Evolutionary conservation across 345 rosid species (phyloP).

Genomic region (Dovyalis caffra): DNA sequence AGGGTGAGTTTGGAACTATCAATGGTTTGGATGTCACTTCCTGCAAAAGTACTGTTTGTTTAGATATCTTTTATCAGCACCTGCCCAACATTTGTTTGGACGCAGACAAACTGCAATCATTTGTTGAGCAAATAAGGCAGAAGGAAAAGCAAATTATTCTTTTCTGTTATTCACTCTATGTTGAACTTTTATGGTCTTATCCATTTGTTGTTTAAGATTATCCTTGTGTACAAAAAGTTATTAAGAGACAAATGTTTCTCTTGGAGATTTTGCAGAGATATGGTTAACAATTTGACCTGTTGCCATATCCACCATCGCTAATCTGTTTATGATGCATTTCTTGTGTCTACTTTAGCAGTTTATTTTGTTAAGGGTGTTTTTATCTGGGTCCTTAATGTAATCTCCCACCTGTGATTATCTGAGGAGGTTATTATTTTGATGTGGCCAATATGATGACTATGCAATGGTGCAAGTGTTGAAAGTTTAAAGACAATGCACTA

Average conservation of each 20-base stretch:
- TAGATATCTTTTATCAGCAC: neutral
- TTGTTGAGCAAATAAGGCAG: neutral
- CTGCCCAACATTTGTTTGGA: neutral
- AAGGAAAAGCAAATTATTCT: neutral
- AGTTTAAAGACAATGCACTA: neutral
- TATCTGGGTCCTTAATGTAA: neutral
- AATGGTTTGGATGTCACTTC: neutral
- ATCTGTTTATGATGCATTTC: neutral
- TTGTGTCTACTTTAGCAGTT: neutral
- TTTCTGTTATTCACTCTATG: neutral
- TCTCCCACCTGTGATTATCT: neutral
- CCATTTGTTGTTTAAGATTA: neutral
- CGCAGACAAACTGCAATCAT: neutral
- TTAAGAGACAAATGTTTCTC: neutral
- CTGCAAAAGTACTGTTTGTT: neutral
- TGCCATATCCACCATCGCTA: neutral
- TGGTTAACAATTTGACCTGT: neutral
- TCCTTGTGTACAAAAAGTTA: neutral
- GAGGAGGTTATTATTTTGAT: too few species aligned
- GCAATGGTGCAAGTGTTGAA: neutral
- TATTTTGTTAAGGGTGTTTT: constrained; percentile 4
- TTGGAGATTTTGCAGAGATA: neutral
- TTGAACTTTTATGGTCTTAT: neutral
- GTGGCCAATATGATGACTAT: neutral
- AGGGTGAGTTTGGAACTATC: constrained; percentile 43